Base-by-base conservation (phyloP, 225 moss, liverwort and hornwort species). In the Pseudoscleropodium purum region DNA sequence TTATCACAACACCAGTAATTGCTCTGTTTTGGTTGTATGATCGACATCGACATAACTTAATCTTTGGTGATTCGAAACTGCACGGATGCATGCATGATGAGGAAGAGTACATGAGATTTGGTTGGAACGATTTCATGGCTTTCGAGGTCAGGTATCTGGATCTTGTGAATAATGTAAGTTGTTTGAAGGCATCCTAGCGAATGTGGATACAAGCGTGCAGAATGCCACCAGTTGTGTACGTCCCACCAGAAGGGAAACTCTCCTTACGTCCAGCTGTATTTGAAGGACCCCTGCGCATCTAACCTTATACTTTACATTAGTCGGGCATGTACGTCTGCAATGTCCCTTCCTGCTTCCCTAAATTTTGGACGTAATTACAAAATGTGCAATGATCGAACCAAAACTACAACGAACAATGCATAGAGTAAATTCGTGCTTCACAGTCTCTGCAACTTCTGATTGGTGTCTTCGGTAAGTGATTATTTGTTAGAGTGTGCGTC, bases 191-290 rank as follows among this genome's bases (percentile, higher is more conserved):
- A 52, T 92, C 89, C 59, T 60, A 91, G 41, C 78, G 85, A 82
- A 79, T 89, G 19, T 90, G 94, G 90, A 66, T 41, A 30, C 30
- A 73, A 79, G 91, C 89, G 3, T 91, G 94, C 82, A 78, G 85
- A 70, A 87, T 59, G 33, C 84, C 86, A 7, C 84, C 86, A 30
- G 89, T 87, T 66, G 52, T 94, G 24, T 89, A 73, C 47, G 90
- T 94, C 62, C 92, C 94, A 21, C 76, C 92, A 30, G 83, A 91
- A 82, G 66, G 78, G n/a, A 91, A 78, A 82, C 89, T 92, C 81
- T 81, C 79, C 54, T 87, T 91, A 82, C 81, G 89, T 57, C 89
- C 85, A 9, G 56, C 39, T n/a, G 90, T 80, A 45, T 94, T n/a
- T 92, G 75, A 41, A 56, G 45, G 92, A 90, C 59, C 92, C 91